A percentile compares a stretch with the other conserved stretches of the same genome.
Conservation (phyloP, 192 early-diverging fungal species). For the Umbelopsis vinacea region DNA sequence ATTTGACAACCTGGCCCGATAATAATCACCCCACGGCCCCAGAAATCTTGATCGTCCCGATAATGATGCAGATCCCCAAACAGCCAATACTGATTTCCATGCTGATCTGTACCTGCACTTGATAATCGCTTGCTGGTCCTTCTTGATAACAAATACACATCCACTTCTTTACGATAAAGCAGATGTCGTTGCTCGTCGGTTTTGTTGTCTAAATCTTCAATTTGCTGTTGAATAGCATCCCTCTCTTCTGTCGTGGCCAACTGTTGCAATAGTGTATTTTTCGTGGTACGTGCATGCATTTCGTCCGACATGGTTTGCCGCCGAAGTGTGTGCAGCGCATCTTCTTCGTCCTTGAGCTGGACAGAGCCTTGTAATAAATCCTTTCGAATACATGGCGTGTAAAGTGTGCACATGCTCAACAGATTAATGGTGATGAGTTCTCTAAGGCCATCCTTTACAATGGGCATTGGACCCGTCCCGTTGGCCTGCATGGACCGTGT, state of each 20-base stretch:
- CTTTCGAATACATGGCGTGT: constrained; percentile 13
- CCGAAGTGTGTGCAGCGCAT: neutral
- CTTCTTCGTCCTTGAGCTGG: constrained; percentile 2
- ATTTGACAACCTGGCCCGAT: neutral
- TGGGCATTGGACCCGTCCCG: constrained; percentile 3
- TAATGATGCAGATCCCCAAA: neutral
- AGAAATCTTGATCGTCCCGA: neutral
- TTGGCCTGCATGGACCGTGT: constrained; percentile 18
- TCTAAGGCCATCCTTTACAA: neutral
- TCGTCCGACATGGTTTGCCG: constrained; percentile 7
- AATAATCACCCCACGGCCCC: constrained; percentile 9
- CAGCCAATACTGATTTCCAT: constrained; percentile 5
- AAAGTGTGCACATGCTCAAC: neutral
- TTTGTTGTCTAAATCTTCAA: neutral
- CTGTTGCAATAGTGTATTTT: neutral
- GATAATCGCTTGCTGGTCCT: neutral
- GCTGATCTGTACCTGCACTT: constrained; percentile 1
- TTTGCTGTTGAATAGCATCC: neutral
- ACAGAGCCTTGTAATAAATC: neutral
- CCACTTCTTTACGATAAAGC: constrained; percentile 4
- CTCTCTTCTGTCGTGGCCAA: neutral
- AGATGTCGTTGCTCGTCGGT: neutral
- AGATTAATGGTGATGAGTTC: neutral
- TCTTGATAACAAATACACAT: neutral
- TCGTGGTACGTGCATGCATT: constrained; percentile 23